Conservation (phyloP, 2,329 filamentous ascomycete species). For the Cladosporium sp. region DNA sequence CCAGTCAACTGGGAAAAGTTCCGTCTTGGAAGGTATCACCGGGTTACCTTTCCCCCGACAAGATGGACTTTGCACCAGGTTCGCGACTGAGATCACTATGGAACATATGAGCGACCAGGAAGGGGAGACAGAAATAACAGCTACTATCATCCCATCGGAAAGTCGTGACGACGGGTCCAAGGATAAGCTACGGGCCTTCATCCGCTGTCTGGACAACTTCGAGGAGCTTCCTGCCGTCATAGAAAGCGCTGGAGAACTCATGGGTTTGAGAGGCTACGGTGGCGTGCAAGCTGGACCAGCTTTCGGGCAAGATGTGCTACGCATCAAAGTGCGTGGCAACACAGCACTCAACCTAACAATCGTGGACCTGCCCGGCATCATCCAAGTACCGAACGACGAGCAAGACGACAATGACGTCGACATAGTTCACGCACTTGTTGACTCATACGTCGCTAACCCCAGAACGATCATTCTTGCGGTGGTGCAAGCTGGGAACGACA, state of each 20-base stretch:
- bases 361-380: conserved; percentile 33
- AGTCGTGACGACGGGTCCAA: not conserved
- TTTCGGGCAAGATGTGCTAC: conserved; percentile 26
- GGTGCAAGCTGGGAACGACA: conserved; percentile 45
- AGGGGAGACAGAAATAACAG: conserved; percentile 62
- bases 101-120: conserved; percentile 54
- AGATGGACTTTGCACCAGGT: not conserved
- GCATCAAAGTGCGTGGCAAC: conserved; percentile 28
- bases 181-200: not conserved
- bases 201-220: not conserved
- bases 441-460: conserved; percentile 41
- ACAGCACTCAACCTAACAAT: conserved; percentile 27
- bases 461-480: conserved; percentile 47
- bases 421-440: conserved; percentile 41
- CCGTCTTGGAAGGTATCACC: too few species aligned
- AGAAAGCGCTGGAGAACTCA: not conserved
- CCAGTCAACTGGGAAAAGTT: too few species aligned
- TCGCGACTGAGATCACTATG: not conserved
- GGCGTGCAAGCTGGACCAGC: not conserved
- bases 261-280: not conserved
- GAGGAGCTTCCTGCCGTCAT: not conserved
- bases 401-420: conserved; percentile 41
- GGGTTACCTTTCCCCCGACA: conserved; percentile 33
- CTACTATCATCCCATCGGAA: conserved; percentile 58
- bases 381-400: conserved; percentile 30